These are phyloP conservation scores for Paramyrothecium sp. DNA, from an alignment of 2,329 filamentous ascomycete species.

Conservation along the genomic window DNA sequence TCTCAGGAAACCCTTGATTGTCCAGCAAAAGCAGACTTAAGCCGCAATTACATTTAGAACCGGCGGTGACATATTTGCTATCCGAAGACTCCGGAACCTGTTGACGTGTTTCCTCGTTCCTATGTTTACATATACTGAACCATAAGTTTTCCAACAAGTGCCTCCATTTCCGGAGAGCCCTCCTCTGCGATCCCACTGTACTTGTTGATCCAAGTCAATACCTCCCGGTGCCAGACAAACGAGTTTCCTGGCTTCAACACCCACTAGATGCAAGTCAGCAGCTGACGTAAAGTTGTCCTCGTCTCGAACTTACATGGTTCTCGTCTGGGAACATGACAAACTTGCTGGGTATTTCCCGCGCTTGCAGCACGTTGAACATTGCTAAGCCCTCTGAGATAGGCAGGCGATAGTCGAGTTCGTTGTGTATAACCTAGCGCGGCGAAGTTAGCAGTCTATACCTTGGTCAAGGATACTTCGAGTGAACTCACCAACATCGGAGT, in stretches of 20 bases:
- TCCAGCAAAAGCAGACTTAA: too few species aligned
- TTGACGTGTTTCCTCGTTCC: too few species aligned
- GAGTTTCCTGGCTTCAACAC: conserved; percentile 91
- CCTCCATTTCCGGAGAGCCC: neutral
- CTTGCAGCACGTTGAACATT: conserved; percentile 84
- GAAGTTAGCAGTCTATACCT: neutral
- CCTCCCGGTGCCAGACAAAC: conserved; percentile 84
- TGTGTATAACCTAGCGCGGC: conserved; percentile 64
- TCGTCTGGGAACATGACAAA: conserved; percentile 80
- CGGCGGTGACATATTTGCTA: too few species aligned
- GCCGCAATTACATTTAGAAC: too few species aligned
- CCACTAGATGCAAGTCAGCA: conserved; percentile 48
- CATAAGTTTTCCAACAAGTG: neutral
- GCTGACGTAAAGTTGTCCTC: too few species aligned
- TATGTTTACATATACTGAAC: too few species aligned
- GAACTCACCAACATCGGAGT: conserved; percentile 75
- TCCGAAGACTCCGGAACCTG: too few species aligned
- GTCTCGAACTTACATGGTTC: conserved; percentile 44
- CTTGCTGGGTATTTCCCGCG: conserved; percentile 70
- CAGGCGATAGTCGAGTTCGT: conserved; percentile 83
- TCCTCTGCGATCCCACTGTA: conserved; percentile 46
- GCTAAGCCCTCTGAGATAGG: conserved; percentile 81
- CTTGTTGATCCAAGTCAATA: conserved; percentile 74
- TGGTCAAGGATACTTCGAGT: conserved; percentile 1
- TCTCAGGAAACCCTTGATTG: too few species aligned